Conservation (phyloP, 768 basidiomycete genomes). For the Boletellus ananas region DNA sequence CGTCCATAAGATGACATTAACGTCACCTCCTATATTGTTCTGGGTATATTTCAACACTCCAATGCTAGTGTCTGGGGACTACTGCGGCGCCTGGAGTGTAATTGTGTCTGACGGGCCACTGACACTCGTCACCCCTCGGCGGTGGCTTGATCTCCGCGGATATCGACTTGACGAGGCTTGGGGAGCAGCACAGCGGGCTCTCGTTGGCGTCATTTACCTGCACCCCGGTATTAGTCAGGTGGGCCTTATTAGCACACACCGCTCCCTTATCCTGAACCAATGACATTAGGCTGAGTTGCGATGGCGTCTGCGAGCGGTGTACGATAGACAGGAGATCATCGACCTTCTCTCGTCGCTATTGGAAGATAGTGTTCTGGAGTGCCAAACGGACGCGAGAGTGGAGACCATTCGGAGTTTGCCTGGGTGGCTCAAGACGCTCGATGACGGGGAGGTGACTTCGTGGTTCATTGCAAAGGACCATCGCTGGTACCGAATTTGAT, state of each 20-base stretch:
- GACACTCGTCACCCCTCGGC: constrained; percentile 57
- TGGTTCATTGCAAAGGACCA: constrained; percentile 56
- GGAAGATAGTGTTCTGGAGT: constrained; percentile 48
- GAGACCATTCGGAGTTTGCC: constrained; percentile 11
- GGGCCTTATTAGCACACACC: constrained; percentile 17
- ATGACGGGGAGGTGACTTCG: constrained; percentile 49
- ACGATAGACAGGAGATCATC: constrained; percentile 70
- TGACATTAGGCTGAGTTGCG: constrained; percentile 56
- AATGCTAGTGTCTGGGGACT: constrained; percentile 53
- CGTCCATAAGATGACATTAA: constrained; percentile 42
- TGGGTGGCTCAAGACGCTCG: constrained; percentile 36
- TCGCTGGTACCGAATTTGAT: constrained; percentile 64
- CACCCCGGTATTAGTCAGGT: constrained; percentile 76
- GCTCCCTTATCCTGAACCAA: constrained; percentile 6
- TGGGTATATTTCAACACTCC: constrained; percentile 64
- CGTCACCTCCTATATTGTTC: constrained; percentile 53
- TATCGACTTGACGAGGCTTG: constrained; percentile 56
- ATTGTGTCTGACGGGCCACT: constrained; percentile 41
- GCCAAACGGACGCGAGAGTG: constrained; percentile 9
- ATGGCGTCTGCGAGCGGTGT: constrained; percentile 67
- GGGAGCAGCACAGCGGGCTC: constrained; percentile 68
- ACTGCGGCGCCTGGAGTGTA: constrained; percentile 55
- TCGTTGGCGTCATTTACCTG: constrained; percentile 61
- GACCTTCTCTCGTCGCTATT: constrained; percentile 56
- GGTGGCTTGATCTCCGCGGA: constrained; percentile 77